Percentiles rank a stretch among this genome's conserved stretches.
Conservation (phyloP, 371 early-diverging fungal genomes). For the Mortierella sp. region DNA sequence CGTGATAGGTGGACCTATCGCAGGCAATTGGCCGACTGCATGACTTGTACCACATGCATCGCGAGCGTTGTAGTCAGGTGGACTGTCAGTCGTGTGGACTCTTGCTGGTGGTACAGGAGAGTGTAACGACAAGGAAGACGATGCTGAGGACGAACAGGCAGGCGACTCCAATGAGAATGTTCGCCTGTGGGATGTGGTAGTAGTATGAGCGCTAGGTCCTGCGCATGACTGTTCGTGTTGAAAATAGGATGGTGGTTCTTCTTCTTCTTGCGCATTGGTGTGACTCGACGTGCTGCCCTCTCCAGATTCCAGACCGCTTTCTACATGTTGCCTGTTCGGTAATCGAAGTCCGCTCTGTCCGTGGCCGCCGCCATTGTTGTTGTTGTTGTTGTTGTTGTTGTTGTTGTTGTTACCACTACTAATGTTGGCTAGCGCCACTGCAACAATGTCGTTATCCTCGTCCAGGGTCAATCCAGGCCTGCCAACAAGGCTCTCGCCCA, state of each 20-base stretch:
- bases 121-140: slow-evolving; percentile 37
- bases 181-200: slow-evolving; percentile 25
- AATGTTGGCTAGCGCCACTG: background rate
- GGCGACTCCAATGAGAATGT: slow-evolving; percentile 39
- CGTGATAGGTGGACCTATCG: background rate
- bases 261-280: slow-evolving; percentile 18
- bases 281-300: slow-evolving; percentile 14
- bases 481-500: slow-evolving; percentile 37
- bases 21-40: background rate
- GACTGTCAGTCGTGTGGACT: slow-evolving; percentile 19
- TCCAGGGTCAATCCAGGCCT: slow-evolving; percentile 6
- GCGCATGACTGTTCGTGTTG: slow-evolving; percentile 24
- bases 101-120: slow-evolving; percentile 15
- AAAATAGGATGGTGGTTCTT: slow-evolving; percentile 47
- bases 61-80: slow-evolving; percentile 42
- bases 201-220: background rate
- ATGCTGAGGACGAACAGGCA: slow-evolving; percentile 40
- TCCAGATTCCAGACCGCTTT: slow-evolving; percentile 15
- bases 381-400: background rate
- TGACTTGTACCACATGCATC: slow-evolving; percentile 7
- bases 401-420: background rate
- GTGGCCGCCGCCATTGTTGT: no score
- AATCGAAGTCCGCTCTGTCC: background rate
- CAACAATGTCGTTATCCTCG: background rate
- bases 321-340: slow-evolving; percentile 34